Conservation (phyloP, 352 stramenopile genomes). For the Pythium phragmitis region DNA sequence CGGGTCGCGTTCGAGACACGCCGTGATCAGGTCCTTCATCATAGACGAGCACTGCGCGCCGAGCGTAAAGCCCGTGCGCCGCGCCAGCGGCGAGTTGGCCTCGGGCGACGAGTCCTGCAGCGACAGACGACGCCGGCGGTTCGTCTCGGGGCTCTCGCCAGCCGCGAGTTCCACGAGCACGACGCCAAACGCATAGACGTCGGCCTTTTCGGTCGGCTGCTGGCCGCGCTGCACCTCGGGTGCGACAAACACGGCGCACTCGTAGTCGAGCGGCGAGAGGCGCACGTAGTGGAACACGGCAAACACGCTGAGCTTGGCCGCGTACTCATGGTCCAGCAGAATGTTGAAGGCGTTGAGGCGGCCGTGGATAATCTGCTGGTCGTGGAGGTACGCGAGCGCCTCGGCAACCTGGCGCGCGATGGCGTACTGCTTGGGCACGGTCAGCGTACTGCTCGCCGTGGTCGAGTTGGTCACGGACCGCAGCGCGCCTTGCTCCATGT, state of each 20-base stretch:
- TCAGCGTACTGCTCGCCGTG: conserved; percentile 34
- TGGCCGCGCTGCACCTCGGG: conserved; percentile 72
- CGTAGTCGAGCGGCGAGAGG: conserved; percentile 60
- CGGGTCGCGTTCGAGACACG: conserved; percentile 59
- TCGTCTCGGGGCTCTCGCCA: conserved; percentile 63
- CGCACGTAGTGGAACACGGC: conserved; percentile 80
- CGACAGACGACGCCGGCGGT: conserved; percentile 45
- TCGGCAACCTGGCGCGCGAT: conserved; percentile 74
- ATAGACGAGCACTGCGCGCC: conserved; percentile 53
- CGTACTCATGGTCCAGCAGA: conserved; percentile 60
- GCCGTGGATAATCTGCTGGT: conserved; percentile 71
- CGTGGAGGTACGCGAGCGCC: conserved; percentile 62
- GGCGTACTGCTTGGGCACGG: conserved; percentile 58
- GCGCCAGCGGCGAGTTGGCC: conserved; percentile 35
- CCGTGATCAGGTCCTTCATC: conserved; percentile 65
- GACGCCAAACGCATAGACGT: conserved; percentile 79
- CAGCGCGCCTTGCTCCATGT: conserved; percentile 61
- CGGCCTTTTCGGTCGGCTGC: conserved; percentile 63
- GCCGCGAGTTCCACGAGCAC: conserved; percentile 78
- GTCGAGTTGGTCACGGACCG: conserved; percentile 52
- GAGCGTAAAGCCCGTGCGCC: conserved; percentile 54
- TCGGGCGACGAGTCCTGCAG: conserved; percentile 29
- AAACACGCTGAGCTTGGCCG: conserved; percentile 76
- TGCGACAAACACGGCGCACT: conserved; percentile 65
- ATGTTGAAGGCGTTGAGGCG: conserved; percentile 80